These are phyloP conservation scores for Strigomonas oncopelti DNA, from an alignment of 208 protist genomes.

Conservation along the genomic window DNA sequence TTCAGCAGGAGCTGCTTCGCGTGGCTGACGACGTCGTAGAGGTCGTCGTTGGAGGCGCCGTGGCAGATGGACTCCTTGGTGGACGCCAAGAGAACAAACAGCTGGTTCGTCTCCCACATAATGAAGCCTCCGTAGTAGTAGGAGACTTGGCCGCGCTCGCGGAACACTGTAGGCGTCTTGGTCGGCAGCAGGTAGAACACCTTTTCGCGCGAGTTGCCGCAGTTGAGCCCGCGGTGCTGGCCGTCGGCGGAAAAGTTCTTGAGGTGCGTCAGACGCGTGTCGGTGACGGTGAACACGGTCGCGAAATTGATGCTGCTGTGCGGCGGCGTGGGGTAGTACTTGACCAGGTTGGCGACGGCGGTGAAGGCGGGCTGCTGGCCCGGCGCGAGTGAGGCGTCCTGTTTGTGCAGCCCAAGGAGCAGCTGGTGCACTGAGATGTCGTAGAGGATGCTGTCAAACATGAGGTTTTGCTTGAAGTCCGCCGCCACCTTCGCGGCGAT, in stretches of 20 bases:
- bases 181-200: neutral
- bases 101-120: conserved; percentile 51
- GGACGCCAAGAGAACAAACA: conserved; percentile 64
- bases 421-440: conserved; percentile 63
- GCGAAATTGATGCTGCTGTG: conserved; percentile 49
- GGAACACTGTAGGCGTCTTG: neutral
- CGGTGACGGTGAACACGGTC: conserved; percentile 56
- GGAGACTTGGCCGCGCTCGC: conserved; percentile 11
- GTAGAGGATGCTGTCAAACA: conserved; percentile 79
- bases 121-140: conserved; percentile 74
- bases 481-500: conserved; percentile 52
- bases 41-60: conserved; percentile 14
- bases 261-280: conserved; percentile 50
- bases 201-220: neutral
- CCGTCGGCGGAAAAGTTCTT: conserved; percentile 25
- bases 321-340: conserved; percentile 76
- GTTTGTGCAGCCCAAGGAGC: conserved; percentile 19
- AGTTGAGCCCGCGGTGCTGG: neutral
- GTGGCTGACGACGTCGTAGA: conserved; percentile 26
- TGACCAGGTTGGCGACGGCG: conserved; percentile 61
- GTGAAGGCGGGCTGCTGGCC: conserved; percentile 35
- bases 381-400: conserved; percentile 31
- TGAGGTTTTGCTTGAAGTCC: conserved; percentile 67
- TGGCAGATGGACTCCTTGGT: conserved; percentile 17
- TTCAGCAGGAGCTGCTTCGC: conserved; percentile 55